A percentile compares a stretch with the other conserved stretches of the same genome.
Conservation (phyloP, 2,329 filamentous ascomycete genomes). For the Fusarium haematococcum region DNA sequence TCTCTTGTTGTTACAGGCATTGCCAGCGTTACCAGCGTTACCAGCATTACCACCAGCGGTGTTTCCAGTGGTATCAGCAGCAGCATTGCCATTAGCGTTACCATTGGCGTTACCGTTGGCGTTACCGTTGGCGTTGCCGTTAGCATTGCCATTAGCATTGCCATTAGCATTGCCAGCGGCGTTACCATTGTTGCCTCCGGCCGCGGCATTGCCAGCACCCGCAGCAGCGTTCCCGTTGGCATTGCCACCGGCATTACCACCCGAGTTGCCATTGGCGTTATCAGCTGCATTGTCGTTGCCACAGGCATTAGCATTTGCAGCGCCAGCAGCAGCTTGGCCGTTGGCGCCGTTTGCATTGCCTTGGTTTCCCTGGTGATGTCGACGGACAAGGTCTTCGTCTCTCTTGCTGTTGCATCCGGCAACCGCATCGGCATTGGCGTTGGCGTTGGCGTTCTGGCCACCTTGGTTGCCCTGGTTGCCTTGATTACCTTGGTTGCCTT, state of each 20-base stretch:
- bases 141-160: not conserved
- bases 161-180: not conserved
- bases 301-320: not conserved
- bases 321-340: not conserved
- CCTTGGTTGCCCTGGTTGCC: not conserved
- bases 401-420: not conserved
- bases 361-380: not conserved
- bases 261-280: not conserved
- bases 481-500: not conserved
- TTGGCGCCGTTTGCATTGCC: not conserved
- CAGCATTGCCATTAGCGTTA: not conserved
- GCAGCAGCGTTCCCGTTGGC: not conserved
- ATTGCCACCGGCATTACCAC: not conserved
- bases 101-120: not conserved
- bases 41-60: not conserved
- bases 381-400: not conserved
- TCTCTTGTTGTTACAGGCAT: not conserved
- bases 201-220: not conserved
- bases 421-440: not conserved
- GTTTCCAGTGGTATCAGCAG: not conserved
- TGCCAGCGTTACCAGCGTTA: not conserved
- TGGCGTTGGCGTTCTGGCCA: not conserved
- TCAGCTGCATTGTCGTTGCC: not conserved
- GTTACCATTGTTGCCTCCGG: not conserved
- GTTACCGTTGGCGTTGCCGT: not conserved